Conservation (phyloP, 225 moss, liverwort and hornwort species). For the Polytrichum commune region DNA sequence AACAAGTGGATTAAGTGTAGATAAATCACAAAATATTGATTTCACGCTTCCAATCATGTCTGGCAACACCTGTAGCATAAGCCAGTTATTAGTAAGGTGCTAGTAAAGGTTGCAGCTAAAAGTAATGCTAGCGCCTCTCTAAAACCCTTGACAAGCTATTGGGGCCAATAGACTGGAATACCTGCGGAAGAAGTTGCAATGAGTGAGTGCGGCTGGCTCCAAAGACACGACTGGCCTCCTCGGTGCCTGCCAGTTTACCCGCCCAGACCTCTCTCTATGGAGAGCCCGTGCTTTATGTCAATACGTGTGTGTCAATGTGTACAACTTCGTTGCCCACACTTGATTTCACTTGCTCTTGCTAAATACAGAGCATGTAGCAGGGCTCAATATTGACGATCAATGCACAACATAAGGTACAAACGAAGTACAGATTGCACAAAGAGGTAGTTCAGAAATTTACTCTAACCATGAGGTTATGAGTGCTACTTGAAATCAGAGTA, state of each 20-base stretch:
- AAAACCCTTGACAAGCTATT: no score
- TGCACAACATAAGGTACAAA: neutral
- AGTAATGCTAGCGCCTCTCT: neutral
- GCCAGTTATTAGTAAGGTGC: conserved; percentile 13
- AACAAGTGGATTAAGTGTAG: conserved; percentile 45
- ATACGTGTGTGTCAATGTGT: neutral
- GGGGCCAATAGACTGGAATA: conserved; percentile 9
- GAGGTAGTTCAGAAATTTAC: no score
- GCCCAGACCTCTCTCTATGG: conserved; percentile 91
- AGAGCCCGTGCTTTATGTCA: conserved; percentile 23
- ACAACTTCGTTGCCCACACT: neutral
- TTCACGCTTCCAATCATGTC: conserved; percentile 63
- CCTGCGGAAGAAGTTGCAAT: conserved; percentile 61
- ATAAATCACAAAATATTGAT: conserved; percentile 64
- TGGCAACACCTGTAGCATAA: conserved; percentile 61
- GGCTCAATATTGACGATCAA: neutral
- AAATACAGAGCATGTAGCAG: neutral
- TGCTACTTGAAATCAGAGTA: neutral
- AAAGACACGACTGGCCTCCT: conserved; percentile 70
- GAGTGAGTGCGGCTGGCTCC: conserved; percentile 66
- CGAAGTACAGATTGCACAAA: neutral
- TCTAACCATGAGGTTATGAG: neutral
- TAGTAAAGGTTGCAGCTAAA: neutral
- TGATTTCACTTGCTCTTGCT: neutral
- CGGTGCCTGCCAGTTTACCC: conserved; percentile 75